Percentiles rank a stretch among this genome's conserved stretches.
Evolutionary conservation across 805 yeast species (phyloP).

Genomic region (Torulaspora indica): DNA sequence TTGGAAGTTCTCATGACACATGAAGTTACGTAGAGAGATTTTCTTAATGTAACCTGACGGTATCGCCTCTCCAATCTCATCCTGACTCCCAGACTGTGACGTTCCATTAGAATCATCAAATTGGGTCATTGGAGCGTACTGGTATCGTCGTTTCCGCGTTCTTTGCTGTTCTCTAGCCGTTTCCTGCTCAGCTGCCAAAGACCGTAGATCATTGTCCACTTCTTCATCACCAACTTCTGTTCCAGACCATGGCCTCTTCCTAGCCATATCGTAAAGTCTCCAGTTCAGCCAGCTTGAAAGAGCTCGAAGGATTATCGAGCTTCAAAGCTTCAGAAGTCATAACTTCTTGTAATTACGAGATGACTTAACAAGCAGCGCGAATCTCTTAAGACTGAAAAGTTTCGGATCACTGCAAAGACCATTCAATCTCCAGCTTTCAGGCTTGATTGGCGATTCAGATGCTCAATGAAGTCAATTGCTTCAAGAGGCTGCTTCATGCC

Average conservation of each 20-base stretch:
- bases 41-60: constrained; percentile 63
- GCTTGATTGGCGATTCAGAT: not conserved
- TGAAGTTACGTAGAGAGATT: constrained; percentile 66
- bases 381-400: not conserved
- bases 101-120: constrained; percentile 11
- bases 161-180: constrained; percentile 10
- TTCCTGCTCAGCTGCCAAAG: constrained; percentile 17
- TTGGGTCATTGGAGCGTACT: constrained; percentile 32
- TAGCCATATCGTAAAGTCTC: not conserved
- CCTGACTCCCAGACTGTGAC: constrained; percentile 4
- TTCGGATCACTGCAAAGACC: not conserved
- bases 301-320: not conserved
- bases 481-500: constrained; percentile 1
- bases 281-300: not conserved
- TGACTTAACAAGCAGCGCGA: not conserved
- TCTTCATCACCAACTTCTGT: constrained; percentile 19
- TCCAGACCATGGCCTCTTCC: constrained; percentile 2
- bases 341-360: not conserved
- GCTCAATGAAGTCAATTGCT: constrained; percentile 1
- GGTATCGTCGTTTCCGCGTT: constrained; percentile 22
- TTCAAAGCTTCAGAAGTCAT: not conserved
- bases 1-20: constrained; percentile 84
- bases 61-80: constrained; percentile 10
- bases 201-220: constrained; percentile 18
- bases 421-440: not conserved